Conservation (phyloP, 2,329 filamentous ascomycete species). For the Westerdykella aurantiaca region DNA sequence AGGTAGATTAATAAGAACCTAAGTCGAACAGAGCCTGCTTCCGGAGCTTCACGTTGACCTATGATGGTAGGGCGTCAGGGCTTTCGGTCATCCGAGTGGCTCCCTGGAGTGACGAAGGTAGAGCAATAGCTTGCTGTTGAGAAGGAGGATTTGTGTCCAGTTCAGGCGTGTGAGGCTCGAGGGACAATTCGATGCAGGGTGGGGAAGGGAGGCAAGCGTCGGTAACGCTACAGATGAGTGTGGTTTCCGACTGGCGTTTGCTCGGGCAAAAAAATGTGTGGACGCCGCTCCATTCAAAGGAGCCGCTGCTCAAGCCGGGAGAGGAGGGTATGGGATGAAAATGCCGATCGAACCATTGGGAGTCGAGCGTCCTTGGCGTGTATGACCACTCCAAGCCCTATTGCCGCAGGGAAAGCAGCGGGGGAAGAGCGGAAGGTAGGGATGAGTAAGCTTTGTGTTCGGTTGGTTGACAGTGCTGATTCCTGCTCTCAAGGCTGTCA, state of each 20-base stretch:
- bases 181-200: too few species aligned
- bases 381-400: slow-evolving; percentile 6
- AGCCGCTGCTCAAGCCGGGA: slow-evolving; percentile 6
- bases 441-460: slow-evolving; percentile 13
- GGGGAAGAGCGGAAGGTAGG: not conserved
- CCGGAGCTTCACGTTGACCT: too few species aligned
- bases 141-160: not conserved
- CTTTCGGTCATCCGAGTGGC: not conserved
- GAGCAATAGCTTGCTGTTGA: not conserved
- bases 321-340: slow-evolving; percentile 7
- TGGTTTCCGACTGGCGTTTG: slow-evolving; percentile 3
- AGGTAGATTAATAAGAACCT: too few species aligned
- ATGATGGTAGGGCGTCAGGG: too few species aligned
- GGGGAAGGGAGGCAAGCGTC: too few species aligned
- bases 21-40: too few species aligned
- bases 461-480: not conserved
- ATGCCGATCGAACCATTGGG: slow-evolving; percentile 4
- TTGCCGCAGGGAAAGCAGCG: not conserved
- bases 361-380: slow-evolving; percentile 7
- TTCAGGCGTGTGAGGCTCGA: not conserved
- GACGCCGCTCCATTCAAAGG: slow-evolving; percentile 17
- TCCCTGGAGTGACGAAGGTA: not conserved
- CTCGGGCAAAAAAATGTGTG: slow-evolving; percentile 4
- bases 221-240: slow-evolving; percentile 3
- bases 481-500: too few species aligned